phyloP scores from a whole-genome alignment of 2,329 filamentous ascomycete species.

The Colletotrichum orbiculare region DNA sequence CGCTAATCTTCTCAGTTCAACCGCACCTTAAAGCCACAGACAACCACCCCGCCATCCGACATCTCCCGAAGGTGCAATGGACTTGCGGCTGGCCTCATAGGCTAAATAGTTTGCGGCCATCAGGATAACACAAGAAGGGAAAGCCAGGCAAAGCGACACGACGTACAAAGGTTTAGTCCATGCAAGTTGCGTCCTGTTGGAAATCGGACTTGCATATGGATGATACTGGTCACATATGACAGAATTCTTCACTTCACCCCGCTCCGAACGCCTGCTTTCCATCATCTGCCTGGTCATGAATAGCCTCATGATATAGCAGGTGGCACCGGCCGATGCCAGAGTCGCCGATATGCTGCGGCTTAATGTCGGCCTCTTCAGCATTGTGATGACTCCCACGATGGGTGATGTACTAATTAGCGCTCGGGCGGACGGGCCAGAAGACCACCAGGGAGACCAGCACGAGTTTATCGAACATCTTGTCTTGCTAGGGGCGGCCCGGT shows the following conservation, averaged over 20 bases:
- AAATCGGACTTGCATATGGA: background rate
- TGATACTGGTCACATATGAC: constrained; percentile 18
- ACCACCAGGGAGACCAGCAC: constrained; percentile 2
- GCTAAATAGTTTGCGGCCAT: constrained; percentile 15
- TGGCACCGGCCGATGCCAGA: background rate
- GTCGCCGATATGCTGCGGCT: background rate
- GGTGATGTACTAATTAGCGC: background rate
- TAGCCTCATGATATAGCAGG: too few species aligned
- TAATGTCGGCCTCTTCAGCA: background rate
- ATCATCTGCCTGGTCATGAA: too few species aligned
- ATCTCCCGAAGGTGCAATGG: constrained; percentile 32
- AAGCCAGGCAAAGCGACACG: constrained; percentile 6
- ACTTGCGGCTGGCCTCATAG: constrained; percentile 12
- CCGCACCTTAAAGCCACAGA: background rate
- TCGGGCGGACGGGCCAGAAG: constrained; percentile 13
- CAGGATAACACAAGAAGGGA: background rate
- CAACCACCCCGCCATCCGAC: constrained; percentile 6
- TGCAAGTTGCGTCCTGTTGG: constrained; percentile 2
- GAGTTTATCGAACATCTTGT: background rate
- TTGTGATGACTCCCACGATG: background rate
- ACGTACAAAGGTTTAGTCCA: constrained; percentile 5
- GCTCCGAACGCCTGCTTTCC: background rate
- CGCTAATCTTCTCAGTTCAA: background rate
- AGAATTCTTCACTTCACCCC: constrained; percentile 10
- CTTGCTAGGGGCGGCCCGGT: constrained; percentile 32